Base-by-base conservation (phyloP, 768 basidiomycete genomes). In the Dioszegia hungarica region DNA sequence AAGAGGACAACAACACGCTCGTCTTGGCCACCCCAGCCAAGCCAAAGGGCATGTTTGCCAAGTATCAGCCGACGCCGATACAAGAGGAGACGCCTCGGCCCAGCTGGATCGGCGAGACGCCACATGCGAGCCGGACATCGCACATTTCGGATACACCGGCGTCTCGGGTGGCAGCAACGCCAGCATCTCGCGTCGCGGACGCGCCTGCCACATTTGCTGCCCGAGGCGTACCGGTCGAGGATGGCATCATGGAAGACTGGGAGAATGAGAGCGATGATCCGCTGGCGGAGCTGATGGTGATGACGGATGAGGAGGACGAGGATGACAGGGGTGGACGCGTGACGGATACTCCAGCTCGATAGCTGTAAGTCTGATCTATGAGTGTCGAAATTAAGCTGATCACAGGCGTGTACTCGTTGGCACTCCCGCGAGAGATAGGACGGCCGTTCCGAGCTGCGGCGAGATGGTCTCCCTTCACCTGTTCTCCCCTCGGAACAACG, bases 1-100 rank as follows among this genome's bases (percentile, higher is more conserved):
- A 47, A 31, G 39, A 54, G 19, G 5, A 36, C 14, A 40, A 17
- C 20, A 51, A 45, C 37, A 67, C 70, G 2, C 43, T 74, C 6
- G 66, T 70, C 17, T 56, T 70, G n/a, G 72, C 72, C 20, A 74
- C 72, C 0, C 72, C 72, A 11, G 62, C 66, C 17, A 72, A 72
- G 52, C 74, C 68, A 0, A 59, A 67, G 36, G 17, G 14, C 8
- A 19, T 5, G 20, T 43, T 43, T 43, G 41, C 19, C 5, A 43
- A 14, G 39, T 31, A 19, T 39, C 60, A 64, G 17, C 57, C 68
- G 1, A 67, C 69, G 4, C 66, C 62, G 8, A 64, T 68, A 9
- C 57, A 54, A 53, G 68, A 67, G 40, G 68, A 70, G 49, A 51
- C 66, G 22, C 40, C 57, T 3, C 33, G 33, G 43, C 34, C 15